Conservation (phyloP, 345 rosid genomes). For the Xanthoceras sorbifolium region DNA sequence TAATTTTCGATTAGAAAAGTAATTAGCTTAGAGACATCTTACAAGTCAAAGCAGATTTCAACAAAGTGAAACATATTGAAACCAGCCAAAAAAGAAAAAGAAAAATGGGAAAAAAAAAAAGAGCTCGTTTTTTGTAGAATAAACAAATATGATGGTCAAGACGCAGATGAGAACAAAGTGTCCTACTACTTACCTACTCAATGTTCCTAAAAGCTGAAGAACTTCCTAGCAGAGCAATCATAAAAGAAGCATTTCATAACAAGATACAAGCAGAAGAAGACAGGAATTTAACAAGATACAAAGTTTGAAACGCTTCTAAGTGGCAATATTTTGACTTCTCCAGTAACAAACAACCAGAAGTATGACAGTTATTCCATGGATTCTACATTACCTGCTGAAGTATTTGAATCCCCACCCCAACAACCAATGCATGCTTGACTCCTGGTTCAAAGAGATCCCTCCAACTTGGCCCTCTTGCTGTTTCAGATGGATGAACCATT, state of each 20-base stretch:
- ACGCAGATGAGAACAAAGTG: background rate
- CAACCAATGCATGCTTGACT: conserved; percentile 82
- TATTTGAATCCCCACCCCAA: conserved; percentile 93
- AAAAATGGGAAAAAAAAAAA: background rate
- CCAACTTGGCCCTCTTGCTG: conserved; percentile 64
- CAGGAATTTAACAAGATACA: background rate
- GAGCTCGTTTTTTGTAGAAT: background rate
- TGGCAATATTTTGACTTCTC: background rate
- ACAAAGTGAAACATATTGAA: background rate
- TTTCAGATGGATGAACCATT: conserved; percentile 86
- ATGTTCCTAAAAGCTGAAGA: background rate
- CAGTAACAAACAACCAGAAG: conserved; percentile 4
- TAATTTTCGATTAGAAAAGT: background rate
- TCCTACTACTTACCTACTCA: background rate
- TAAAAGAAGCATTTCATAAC: background rate
- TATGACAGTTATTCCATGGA: conserved; percentile 2
- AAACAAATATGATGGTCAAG: background rate
- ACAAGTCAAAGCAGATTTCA: conserved; percentile 2
- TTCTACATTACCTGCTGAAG: conserved; percentile 84
- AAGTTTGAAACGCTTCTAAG: background rate
- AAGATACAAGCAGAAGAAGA: background rate
- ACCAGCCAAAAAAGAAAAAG: background rate
- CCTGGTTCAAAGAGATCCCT: conserved; percentile 88
- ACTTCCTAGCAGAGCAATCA: background rate
- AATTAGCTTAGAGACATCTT: background rate